A percentile compares a stretch with the other conserved stretches of the same genome.
These are phyloP conservation scores for Candida patagonica DNA, from an alignment of 805 yeast genomes.

Conservation along the genomic window DNA sequence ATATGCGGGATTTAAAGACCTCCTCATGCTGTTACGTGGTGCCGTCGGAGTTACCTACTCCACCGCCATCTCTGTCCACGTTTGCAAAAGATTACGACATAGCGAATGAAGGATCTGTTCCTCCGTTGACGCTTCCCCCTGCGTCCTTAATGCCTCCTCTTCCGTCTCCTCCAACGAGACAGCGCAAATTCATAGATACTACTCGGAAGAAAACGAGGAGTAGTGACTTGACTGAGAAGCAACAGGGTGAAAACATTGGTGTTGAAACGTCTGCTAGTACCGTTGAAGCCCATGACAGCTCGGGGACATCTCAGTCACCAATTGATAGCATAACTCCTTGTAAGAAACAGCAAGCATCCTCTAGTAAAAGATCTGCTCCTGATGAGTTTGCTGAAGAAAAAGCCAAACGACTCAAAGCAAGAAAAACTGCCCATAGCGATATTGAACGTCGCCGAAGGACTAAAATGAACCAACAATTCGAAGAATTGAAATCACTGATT, in stretches of 20 bases:
- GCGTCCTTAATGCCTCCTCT: conserved; percentile 6
- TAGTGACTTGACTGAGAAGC: conserved; percentile 2
- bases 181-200: conserved; percentile 13
- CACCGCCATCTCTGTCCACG: conserved; percentile 1
- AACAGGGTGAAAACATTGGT: too few relatives aligned
- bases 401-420: conserved; percentile 38
- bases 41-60: not conserved
- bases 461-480: conserved; percentile 75
- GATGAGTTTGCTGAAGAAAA: conserved; percentile 8
- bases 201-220: conserved; percentile 2
- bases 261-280: too few relatives aligned
- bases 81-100: not conserved
- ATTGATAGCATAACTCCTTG: not conserved
- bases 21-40: too few relatives aligned
- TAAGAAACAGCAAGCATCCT: not conserved
- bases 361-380: conserved; percentile 1
- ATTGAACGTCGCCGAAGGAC: conserved; percentile 73
- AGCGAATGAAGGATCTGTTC: not conserved
- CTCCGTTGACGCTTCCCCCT: conserved; percentile 10
- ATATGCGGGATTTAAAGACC: too few relatives aligned
- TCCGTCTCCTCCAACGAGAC: conserved; percentile 15
- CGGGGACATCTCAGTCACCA: not conserved
- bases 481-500: conserved; percentile 63
- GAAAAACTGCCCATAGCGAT: conserved; percentile 58
- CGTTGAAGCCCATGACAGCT: too few relatives aligned